Evolutionary conservation across 75 land plant species (phyloP), one percentile per base, ranked within the genome.

Genomic region (Cryptomeria japonica): DNA sequence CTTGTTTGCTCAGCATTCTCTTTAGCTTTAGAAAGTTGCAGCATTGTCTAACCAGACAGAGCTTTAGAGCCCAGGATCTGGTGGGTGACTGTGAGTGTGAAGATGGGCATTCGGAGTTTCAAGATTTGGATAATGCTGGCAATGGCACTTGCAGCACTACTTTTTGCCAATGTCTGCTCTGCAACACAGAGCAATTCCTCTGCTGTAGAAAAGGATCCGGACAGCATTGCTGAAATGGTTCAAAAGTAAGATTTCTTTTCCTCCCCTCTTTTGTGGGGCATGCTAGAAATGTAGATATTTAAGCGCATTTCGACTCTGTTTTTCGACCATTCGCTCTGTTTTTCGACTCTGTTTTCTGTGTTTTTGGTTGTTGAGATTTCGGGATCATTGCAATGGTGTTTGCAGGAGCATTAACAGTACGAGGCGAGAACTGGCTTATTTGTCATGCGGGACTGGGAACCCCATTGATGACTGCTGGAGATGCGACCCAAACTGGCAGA

Each of bases 381-480:
- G 7, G n/a, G 70, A 8, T 61, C 16, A 55, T 6, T 22, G 68
- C 6, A 5, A 56, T 56, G 61, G 61, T 0, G 3, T 1, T 44
- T 75, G 77, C 84, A 83, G 84, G 84, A 83, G 84, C 84, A 77
- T 88, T 22, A 72, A 76, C 31, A 76, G 76, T 39, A 89, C 83
- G 80, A 87, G 34, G 13, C 37, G 39, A 13, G 86, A 82, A 2
- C 28, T 82, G 49, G 44, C 46, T 9, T 82, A 82, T 44, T 44
- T 82, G 84, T 70, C 90, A 10, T 72, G 80, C 34, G 87, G 68
- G 39, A 90, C 85, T 3, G 90, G 90, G 7, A 90, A 90, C 83
- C 83, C 91, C 42, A 86, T 90, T 16, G 91, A 90, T 49, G 91
- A 90, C 37, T 90, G 91, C 70, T 89, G 91, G 91, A 68, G 91